Base-by-base conservation (phyloP, 345 rosid genomes). In the Bruguiera sexangula region DNA sequence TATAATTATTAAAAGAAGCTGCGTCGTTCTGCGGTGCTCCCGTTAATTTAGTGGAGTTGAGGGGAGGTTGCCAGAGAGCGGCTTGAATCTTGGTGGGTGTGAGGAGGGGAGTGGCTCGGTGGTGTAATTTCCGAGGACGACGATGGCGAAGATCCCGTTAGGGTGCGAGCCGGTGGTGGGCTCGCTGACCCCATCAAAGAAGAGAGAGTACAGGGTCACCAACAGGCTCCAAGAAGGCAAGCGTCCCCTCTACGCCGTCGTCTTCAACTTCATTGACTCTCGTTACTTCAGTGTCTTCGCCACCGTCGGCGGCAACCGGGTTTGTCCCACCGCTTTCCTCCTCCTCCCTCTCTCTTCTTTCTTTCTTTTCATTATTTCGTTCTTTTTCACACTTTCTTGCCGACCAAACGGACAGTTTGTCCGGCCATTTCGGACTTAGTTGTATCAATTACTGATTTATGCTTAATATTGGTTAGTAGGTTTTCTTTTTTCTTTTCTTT, bases 261-360 rank as follows among this genome's bases (percentile, higher is more conserved):
- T 90, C 66, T 95, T 92, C 77, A 92, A 95, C 86, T 95, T 95
- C 89, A 85, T 95, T 29, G 97, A 92, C 75, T 78, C 93, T 67
- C 93, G 91, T 69, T 90, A 85, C 92, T 92, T 92, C 89, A 88
- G 74, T 70, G 89, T 92, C 64, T 95, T 95, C 80, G 96, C 91
- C 53, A 92, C 97, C 72, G 97, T 89, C 75, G 96, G 99, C 75
- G 96, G 97, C 57, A 92, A 92, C 80, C 83, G 93, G 86, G 99
- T 92, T 36, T 48, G 21, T 21, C 27, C 16, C 48, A 43, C 16
- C 30, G 0, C 24, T 20, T 0, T 20, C 13, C 18, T 29, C 18
- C 24, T 21, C 6, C n/a, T 8, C 27, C 26, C 10, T 5, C 37
- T 34, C 37, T 34, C 8, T 34, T 34, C 37, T 34, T 7, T 27